These are phyloP conservation scores for Yamadazyma trypodendri DNA, from an alignment of 1,139 yeast species.

Conservation along the genomic window DNA sequence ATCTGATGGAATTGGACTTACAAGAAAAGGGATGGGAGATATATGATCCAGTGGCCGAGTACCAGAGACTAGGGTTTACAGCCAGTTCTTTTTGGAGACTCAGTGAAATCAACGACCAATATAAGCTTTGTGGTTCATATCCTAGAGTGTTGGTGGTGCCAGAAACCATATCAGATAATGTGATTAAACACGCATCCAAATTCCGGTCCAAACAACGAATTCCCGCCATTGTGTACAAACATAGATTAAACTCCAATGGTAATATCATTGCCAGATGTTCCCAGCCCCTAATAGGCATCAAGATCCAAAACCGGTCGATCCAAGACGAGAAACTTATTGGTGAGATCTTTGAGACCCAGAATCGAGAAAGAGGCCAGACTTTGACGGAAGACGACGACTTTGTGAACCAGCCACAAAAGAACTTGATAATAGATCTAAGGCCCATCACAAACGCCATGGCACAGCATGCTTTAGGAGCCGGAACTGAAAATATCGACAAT, in stretches of 20 bases:
- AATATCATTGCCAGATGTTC: slow-evolving; percentile 87
- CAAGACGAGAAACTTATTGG: slow-evolving; percentile 84
- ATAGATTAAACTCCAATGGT: slow-evolving; percentile 54
- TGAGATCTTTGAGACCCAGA: slow-evolving; percentile 63
- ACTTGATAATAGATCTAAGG: slow-evolving; percentile 84
- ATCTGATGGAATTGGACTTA: slow-evolving; percentile 61
- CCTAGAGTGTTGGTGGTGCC: slow-evolving; percentile 74
- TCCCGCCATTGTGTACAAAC: slow-evolving; percentile 79
- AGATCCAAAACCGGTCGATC: slow-evolving; percentile 74
- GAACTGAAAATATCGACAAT: slow-evolving; percentile 89
- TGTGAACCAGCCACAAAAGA: slow-evolving; percentile 49
- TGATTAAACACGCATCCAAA: slow-evolving; percentile 77
- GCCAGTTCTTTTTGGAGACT: slow-evolving; percentile 59
- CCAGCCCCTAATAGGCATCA: slow-evolving; percentile 90
- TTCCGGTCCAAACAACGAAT: slow-evolving; percentile 83
- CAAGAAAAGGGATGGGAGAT: slow-evolving; percentile 67
- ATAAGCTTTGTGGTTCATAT: slow-evolving; percentile 72
- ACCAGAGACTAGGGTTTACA: slow-evolving; percentile 57
- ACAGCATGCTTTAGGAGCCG: slow-evolving; percentile 95
- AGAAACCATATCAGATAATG: slow-evolving; percentile 70
- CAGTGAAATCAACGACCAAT: slow-evolving; percentile 61
- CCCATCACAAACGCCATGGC: slow-evolving; percentile 96
- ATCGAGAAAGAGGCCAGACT: slow-evolving; percentile 24
- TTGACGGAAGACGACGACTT: slow-evolving; percentile 16
- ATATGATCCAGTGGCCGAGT: slow-evolving; percentile 65